Base-by-base conservation (phyloP, 352 stramenopile genomes). In the Hyaloperonospora brassicae region DNA sequence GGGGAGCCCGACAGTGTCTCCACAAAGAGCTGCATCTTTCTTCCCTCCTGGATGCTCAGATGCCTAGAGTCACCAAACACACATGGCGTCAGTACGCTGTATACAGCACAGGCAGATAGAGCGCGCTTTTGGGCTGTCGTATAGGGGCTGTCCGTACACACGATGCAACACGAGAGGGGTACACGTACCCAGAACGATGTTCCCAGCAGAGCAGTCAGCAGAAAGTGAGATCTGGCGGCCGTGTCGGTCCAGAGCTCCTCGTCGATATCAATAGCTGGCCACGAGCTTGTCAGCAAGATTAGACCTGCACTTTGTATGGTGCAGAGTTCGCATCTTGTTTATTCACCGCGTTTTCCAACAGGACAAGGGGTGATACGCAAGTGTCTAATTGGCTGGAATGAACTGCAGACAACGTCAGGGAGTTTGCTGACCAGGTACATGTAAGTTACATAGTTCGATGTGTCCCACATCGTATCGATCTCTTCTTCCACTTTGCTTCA, bases 11-110 rank as follows among this genome's bases (percentile, higher is more conserved):
- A 85, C 44, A 95, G 79, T 68, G 82, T 89, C 66, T 91, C 84
- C 56, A 98, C 83, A 72, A 97, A 97, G 75, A 98, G 93, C 79
- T 98, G 89, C 90, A 98, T 98, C 8, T 39, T 39, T 74, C 63
- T 72, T 85, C 75, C 83, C 83, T 84, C 78, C 84, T 91, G 86
- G 86, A 96, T 96, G 86, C 86, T 96, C 83, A 83, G 73, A 95
- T 95, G 82, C 17, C 86, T 66, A 62, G 13, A 11, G 38, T 42
- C 38, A 66, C 50, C 23, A 17, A 52, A 66, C 45, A 22, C 38
- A 47, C 43, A 34, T 17, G 17, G 17, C 17, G 17, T 1, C 34
- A 52, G 25, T 1, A 47, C 3, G 47, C 23, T 5, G 17, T 35
- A 53, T 9, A 50, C 8, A 39, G 17, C 17, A 17, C 17, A 17